These are phyloP conservation scores for Aureobasidium sp. DNA, from an alignment of 2,329 filamentous ascomycete genomes.

Conservation along the genomic window DNA sequence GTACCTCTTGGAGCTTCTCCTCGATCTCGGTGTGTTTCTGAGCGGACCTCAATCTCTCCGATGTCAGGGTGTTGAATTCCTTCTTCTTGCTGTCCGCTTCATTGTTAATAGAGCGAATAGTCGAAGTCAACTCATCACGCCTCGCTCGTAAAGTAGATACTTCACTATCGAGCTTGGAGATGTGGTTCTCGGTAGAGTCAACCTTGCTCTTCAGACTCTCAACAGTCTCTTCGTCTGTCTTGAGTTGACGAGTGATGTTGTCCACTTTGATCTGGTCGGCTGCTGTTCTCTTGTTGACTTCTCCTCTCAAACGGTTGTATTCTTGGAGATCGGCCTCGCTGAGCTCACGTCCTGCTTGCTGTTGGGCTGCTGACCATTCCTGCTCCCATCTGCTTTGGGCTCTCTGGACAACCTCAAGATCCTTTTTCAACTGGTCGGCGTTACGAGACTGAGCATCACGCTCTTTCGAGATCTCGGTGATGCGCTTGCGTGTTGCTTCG, in stretches of 20 bases:
- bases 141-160: constrained; percentile 60
- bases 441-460: constrained; percentile 60
- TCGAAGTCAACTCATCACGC: constrained; percentile 52
- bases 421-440: constrained; percentile 68
- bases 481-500: constrained; percentile 57
- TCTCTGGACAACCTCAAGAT: constrained; percentile 78
- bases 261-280: constrained; percentile 75
- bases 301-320: constrained; percentile 74
- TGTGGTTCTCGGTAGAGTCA: constrained; percentile 64
- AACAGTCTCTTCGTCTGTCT: constrained; percentile 84
- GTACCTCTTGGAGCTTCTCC: constrained; percentile 76
- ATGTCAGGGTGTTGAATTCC: constrained; percentile 76
- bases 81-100: constrained; percentile 88
- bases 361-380: constrained; percentile 75
- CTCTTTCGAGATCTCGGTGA: constrained; percentile 66
- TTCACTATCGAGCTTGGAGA: constrained; percentile 67
- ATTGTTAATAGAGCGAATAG: constrained; percentile 55
- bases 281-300: constrained; percentile 76
- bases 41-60: constrained; percentile 70
- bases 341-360: constrained; percentile 77
- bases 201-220: constrained; percentile 85
- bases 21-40: constrained; percentile 83
- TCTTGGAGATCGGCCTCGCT: constrained; percentile 81
- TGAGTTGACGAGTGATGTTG: constrained; percentile 78
- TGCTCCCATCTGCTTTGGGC: constrained; percentile 82